phyloP scores from a whole-genome alignment of 2,329 filamentous ascomycete genomes.

The Verticillium tricorpus region DNA sequence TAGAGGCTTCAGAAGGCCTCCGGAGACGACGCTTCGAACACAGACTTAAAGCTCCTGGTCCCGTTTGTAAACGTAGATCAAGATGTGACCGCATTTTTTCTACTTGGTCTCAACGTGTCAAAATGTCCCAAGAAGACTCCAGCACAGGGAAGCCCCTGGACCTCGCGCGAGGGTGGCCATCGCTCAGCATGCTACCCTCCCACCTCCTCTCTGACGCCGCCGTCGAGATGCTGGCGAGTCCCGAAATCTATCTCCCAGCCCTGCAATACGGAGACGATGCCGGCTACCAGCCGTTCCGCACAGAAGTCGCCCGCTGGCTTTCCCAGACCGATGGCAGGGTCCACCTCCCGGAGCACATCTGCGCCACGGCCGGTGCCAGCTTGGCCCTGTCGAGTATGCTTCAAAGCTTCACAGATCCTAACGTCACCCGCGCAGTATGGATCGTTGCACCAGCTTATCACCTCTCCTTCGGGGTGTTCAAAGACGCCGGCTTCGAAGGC shows the following conservation, averaged over 20 bases:
- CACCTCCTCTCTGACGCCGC: slow-evolving; percentile 57
- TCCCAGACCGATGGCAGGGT: slow-evolving; percentile 50
- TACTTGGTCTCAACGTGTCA: not conserved
- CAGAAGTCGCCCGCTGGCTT: slow-evolving; percentile 68
- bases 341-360: slow-evolving; percentile 55
- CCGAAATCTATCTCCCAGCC: slow-evolving; percentile 52
- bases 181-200: slow-evolving; percentile 58
- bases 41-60: too few species aligned
- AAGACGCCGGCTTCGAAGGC: slow-evolving; percentile 69
- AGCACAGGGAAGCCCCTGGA: slow-evolving; percentile 44
- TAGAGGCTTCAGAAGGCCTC: too few species aligned
- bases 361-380: slow-evolving; percentile 79
- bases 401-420: slow-evolving; percentile 75
- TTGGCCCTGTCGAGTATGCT: slow-evolving; percentile 77
- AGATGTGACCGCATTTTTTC: too few species aligned
- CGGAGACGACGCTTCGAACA: too few species aligned
- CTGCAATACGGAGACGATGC: slow-evolving; percentile 76
- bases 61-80: too few species aligned
- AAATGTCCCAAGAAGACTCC: not conserved
- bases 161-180: slow-evolving; percentile 66
- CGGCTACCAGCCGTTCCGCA: slow-evolving; percentile 66
- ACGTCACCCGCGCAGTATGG: slow-evolving; percentile 72
- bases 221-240: slow-evolving; percentile 55
- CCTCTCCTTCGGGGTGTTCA: slow-evolving; percentile 77
- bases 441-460: slow-evolving; percentile 79